A percentile compares a stretch with the other conserved stretches of the same genome.
Evolutionary conservation across 176 grass and related monocot genomes (phyloP).

Genomic region (Triticum turgidum): DNA sequence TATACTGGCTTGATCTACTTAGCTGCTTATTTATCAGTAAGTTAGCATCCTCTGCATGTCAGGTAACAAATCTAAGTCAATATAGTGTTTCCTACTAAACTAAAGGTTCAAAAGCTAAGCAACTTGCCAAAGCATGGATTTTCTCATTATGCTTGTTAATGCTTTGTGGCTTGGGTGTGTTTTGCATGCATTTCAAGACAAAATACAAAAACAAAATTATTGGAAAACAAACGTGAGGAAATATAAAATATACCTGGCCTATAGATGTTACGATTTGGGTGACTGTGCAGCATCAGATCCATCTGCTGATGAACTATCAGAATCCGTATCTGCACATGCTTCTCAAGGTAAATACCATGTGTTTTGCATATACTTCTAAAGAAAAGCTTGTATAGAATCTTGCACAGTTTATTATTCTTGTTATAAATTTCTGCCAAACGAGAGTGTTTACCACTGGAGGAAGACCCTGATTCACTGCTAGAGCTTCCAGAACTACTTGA

Average conservation of each 20-base stretch:
- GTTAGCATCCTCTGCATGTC: not conserved
- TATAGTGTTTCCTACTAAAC: not conserved
- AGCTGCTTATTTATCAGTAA: slow-evolving; percentile 10
- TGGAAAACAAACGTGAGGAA: not conserved
- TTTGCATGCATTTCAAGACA: not conserved
- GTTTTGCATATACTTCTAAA: slow-evolving; percentile 4
- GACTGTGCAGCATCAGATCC: slow-evolving; percentile 69
- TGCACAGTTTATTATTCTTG: not conserved
- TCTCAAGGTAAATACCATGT: slow-evolving; percentile 35
- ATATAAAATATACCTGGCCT: slow-evolving; percentile 46
- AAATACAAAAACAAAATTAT: not conserved
- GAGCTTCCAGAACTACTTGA: slow-evolving; percentile 82
- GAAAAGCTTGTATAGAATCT: not conserved
- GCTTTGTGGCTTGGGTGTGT: not conserved
- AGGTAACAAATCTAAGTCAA: not conserved
- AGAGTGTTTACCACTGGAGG: slow-evolving; percentile 62
- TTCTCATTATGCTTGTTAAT: not conserved
- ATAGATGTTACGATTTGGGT: slow-evolving; percentile 59
- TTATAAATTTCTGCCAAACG: slow-evolving; percentile 1
- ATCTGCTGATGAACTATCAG: slow-evolving; percentile 79
- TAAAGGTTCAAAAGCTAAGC: slow-evolving; percentile 6
- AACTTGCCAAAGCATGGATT: not conserved
- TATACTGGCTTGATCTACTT: slow-evolving; percentile 15
- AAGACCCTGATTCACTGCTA: slow-evolving; percentile 71
- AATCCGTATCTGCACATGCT: slow-evolving; percentile 68